A percentile compares a stretch with the other conserved stretches of the same genome.
Conservation (phyloP, 208 protist species). For the Wallacemonas sp. region DNA sequence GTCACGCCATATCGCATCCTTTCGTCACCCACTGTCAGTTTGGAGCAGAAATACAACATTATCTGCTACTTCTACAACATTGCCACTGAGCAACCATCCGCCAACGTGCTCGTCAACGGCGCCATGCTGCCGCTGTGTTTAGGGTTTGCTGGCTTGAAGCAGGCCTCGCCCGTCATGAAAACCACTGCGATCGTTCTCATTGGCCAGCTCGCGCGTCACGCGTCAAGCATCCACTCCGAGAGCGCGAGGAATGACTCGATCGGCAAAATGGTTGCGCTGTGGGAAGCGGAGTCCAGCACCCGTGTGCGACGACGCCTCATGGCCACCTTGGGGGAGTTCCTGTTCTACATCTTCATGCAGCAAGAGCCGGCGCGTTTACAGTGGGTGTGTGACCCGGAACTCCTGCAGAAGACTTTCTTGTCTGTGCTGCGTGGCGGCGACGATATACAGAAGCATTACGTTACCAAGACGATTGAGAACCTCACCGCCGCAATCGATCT, state of each 20-base stretch:
- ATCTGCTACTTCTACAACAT: conserved; percentile 89
- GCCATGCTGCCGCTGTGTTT: conserved; percentile 90
- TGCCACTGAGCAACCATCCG: conserved; percentile 62
- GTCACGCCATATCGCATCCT: conserved; percentile 53
- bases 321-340: conserved; percentile 85
- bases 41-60: conserved; percentile 74
- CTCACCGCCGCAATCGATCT: conserved; percentile 67
- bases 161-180: conserved; percentile 51
- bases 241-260: conserved; percentile 71
- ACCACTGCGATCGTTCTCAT: conserved; percentile 76
- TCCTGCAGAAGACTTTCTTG: conserved; percentile 49
- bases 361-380: conserved; percentile 48
- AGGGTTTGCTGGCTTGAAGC: conserved; percentile 54
- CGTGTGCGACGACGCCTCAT: conserved; percentile 74
- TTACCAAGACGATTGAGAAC: conserved; percentile 91
- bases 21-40: conserved; percentile 21
- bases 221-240: conserved; percentile 73
- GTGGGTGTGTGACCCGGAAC: conserved; percentile 54
- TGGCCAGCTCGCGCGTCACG: conserved; percentile 79
- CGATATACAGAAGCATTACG: conserved; percentile 88
- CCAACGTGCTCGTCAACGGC: conserved; percentile 91
- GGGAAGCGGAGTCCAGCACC: conserved; percentile 51
- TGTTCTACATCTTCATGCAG: conserved; percentile 90
- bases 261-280: conserved; percentile 52
- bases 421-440: conserved; percentile 61